Evolutionary conservation across 2,329 filamentous ascomycete species (phyloP).

Genomic region (Cercospora citrullina): DNA sequence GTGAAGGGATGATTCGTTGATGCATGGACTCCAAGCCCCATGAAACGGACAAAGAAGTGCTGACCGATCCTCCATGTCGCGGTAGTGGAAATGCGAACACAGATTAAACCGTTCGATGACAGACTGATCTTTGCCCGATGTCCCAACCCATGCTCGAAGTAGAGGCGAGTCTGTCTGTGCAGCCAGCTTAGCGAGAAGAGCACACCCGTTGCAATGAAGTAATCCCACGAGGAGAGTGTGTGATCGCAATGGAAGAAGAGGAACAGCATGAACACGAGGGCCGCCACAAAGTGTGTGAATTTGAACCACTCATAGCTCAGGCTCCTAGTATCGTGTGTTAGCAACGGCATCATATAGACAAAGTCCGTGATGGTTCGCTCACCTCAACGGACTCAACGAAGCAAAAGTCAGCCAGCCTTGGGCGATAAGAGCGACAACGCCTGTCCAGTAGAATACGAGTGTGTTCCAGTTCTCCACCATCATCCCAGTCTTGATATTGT

Average conservation of each 20-base stretch:
- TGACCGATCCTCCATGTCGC: constrained; percentile 55
- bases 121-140: constrained; percentile 47
- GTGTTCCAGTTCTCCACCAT: constrained; percentile 51
- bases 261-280: constrained; percentile 57
- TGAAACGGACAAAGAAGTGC: constrained; percentile 58
- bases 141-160: constrained; percentile 51
- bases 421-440: constrained; percentile 54
- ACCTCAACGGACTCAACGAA: constrained; percentile 54
- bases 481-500: constrained; percentile 50
- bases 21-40: constrained; percentile 46
- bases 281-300: constrained; percentile 54
- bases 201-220: constrained; percentile 58
- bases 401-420: constrained; percentile 59
- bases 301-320: constrained; percentile 64
- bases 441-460: constrained; percentile 56
- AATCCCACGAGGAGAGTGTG: constrained; percentile 59
- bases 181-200: constrained; percentile 53
- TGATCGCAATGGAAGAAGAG: constrained; percentile 63
- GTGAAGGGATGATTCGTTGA: constrained; percentile 58
- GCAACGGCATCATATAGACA: neutral
- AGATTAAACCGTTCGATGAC: constrained; percentile 45
- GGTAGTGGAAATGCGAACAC: constrained; percentile 47
- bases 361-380: constrained; percentile 32
- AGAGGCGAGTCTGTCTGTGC: constrained; percentile 50
- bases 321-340: constrained; percentile 41